Base-by-base conservation (phyloP, 306 rosid genomes). In the Quercus agrifolia region DNA sequence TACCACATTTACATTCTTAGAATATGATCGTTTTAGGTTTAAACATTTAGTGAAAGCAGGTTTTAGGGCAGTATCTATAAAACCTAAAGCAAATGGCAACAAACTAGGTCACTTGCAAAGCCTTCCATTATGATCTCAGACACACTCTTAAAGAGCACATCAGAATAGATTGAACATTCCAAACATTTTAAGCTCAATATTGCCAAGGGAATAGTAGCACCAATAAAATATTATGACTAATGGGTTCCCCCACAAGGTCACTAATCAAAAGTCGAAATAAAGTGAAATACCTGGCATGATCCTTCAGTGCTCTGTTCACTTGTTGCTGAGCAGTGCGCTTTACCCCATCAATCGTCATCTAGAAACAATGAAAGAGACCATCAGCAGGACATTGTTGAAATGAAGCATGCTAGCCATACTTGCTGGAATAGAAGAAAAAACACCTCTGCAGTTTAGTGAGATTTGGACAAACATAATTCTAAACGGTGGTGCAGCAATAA, bases 311-410 rank as follows among this genome's bases (percentile, higher is more conserved):
- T 82, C 89, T 90, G 77, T 84, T 95, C 89, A 95, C 93, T 84
- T 95, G 98, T 73, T 93, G 91, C 83, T 95, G 99, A 67, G 98
- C 99, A 87, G 91, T 90, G 75, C 98, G 99, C 90, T 88, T 95
- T 80, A 95, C 92, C 84, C 86, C 99, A 84, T 91, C 93, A 75
- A 95, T 89, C 64, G 91, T 95, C 92, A 79, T 86, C 99, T 95
- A 82, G 70, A 88, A 69, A 88, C 72, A 87, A 78, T 55, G 69
- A 85, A 74, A 70, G 33, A 63, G 67, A 83, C 75, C 49, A 75
- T 82, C 13, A 82, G 70, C 54, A 80, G 33, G 19, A 75, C 70
- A 70, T 21, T 38, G 20, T 28, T 61, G 54, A 61, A 33, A 74
- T 35, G 64, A 68, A 72, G 10, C 78, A 59, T 72, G 70, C 33